Conservation (phyloP, 2,329 filamentous ascomycete species). For the Gaeumannomyces tritici region DNA sequence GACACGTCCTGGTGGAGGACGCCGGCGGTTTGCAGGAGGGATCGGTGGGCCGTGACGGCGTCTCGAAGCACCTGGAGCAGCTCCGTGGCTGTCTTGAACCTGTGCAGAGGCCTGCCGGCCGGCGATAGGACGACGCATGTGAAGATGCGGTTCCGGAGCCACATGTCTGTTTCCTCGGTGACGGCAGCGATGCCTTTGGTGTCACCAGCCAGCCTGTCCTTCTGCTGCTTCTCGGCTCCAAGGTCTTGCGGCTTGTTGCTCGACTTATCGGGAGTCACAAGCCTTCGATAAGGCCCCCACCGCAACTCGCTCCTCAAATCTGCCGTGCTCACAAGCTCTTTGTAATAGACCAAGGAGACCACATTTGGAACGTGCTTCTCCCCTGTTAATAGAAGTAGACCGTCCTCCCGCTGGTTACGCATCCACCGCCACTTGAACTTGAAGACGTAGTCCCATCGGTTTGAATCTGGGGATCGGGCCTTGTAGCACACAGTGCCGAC, state of each 20-base stretch:
- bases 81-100: constrained; percentile 18
- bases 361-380: constrained; percentile 18
- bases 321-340: constrained; percentile 14
- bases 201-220: not conserved
- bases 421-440: constrained; percentile 24
- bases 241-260: not conserved
- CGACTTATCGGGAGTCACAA: not conserved
- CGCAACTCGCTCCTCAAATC: constrained; percentile 15
- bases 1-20: constrained; percentile 28
- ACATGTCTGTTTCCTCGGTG: not conserved
- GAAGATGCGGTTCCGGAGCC: not conserved
- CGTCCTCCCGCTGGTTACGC: constrained; percentile 18
- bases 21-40: constrained; percentile 18
- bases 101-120: constrained; percentile 14
- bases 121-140: not conserved
- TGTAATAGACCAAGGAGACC: constrained; percentile 17
- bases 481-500: constrained; percentile 20
- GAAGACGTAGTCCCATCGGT: constrained; percentile 17
- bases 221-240: not conserved
- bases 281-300: constrained; percentile 12
- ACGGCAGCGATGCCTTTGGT: not conserved
- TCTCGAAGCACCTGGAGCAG: constrained; percentile 23
- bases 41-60: constrained; percentile 24
- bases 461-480: constrained; percentile 14
- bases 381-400: constrained; percentile 19